Evolutionary conservation across 306 rosid genomes (phyloP), one percentile per base, ranked within the genome.

Genomic region (Pachyrhizus erosus): DNA sequence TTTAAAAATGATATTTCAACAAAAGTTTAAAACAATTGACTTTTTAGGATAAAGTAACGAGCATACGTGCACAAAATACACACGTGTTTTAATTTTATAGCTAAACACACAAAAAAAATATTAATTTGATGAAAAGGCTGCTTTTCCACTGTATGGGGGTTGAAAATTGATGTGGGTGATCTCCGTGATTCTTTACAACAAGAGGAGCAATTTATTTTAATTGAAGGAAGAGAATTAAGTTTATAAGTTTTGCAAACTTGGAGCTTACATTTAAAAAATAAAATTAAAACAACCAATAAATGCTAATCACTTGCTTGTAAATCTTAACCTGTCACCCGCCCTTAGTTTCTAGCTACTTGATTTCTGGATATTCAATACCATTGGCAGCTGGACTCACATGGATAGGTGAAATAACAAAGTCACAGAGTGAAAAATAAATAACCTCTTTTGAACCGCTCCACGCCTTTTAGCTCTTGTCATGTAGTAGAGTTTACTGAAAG

Each of bases 301-400:
- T 60, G 80, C 29, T 79, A 62, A 71, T 79, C 75, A 61, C 45
- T 65, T 23, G 20, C 39, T 65, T 23, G 20, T 57, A 79, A 78
- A 52, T 45, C 55, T 21, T 70, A 82, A 77, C 62, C 83, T 26
- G 57, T 73, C n/a, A 42, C 68, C 90, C 87, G 89, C 91, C 92
- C 86, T 87, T 70, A 12, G 93, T 88, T 90, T 87, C 75, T 70
- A 42, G 92, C 90, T 77, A 75, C 90, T 90, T 82, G 92, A 72
- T 82, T 90, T 87, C 49, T 23, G 67, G 72, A 57, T 26, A 58
- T n/a, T 46, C 42, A 54, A 69, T 31, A 55, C 15, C 15, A 26
- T 9, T 17, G 55, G 54, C 42, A 37, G 42, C 80, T 79, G 77
- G 46, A 78, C 31, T 81, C 78, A 31, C 66, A 45, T 67, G 43